Conservation (phyloP, 345 rosid species). For the Raphanus sativus region DNA sequence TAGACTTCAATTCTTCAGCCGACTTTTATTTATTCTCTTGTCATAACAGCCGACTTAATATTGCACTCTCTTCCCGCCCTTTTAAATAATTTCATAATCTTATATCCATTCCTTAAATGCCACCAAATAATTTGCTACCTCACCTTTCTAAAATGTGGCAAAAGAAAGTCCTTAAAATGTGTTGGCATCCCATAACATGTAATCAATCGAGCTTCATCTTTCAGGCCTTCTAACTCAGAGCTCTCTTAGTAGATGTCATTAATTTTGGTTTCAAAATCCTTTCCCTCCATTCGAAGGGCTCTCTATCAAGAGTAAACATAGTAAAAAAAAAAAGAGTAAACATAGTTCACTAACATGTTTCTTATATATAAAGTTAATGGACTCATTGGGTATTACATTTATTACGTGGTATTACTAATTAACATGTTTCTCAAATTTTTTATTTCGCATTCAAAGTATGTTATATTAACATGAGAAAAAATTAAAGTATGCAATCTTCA, state of each 20-base stretch:
- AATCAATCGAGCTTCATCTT: neutral
- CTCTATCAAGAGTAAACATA: neutral
- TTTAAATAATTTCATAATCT: neutral
- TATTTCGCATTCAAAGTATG: neutral
- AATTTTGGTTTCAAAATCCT: neutral
- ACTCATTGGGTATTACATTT: neutral
- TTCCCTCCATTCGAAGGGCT: neutral
- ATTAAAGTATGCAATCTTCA: neutral
- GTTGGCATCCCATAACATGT: conserved; percentile 3
- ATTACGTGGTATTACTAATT: neutral
- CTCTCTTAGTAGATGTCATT: neutral
- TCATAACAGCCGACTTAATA: conserved; percentile 17
- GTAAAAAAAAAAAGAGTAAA: neutral
- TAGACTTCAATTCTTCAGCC: conserved; percentile 21
- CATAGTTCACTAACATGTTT: neutral
- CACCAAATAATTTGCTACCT: conserved; percentile 26
- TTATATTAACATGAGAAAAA: neutral
- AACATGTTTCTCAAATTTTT: neutral
- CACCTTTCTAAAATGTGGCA: neutral
- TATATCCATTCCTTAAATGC: conserved; percentile 19
- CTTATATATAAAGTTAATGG: neutral
- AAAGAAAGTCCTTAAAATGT: neutral
- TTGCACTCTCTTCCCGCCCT: neutral
- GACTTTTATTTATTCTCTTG: neutral
- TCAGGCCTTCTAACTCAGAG: neutral